Percentiles rank a stretch among this genome's conserved stretches.
phyloP scores from a whole-genome alignment of 2,329 filamentous ascomycete genomes.

The Nothophoma quercina region DNA sequence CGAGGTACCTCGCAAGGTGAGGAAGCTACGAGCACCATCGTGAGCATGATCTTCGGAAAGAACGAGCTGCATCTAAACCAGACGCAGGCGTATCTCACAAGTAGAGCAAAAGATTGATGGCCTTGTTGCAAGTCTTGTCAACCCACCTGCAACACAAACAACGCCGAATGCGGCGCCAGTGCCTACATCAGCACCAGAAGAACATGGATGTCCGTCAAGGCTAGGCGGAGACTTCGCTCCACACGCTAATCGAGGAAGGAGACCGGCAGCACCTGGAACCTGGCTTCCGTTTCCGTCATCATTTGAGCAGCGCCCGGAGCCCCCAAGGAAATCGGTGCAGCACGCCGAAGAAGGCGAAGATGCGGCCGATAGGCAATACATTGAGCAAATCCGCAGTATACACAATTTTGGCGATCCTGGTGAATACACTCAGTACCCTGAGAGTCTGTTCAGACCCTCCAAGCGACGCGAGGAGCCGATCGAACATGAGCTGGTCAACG shows the following conservation, averaged over 20 bases:
- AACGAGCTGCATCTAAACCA: background rate
- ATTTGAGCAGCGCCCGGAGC: constrained; percentile 27
- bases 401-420: constrained; percentile 32
- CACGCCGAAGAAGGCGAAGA: constrained; percentile 10
- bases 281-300: constrained; percentile 39
- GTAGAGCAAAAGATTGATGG: constrained; percentile 48
- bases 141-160: constrained; percentile 12
- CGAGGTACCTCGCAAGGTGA: constrained; percentile 37
- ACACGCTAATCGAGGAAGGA: constrained; percentile 2
- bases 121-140: constrained; percentile 41
- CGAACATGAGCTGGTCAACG: constrained; percentile 27
- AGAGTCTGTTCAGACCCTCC: constrained; percentile 24
- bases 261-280: constrained; percentile 30
- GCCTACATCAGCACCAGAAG: background rate
- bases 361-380: constrained; percentile 32
- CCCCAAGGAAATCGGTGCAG: constrained; percentile 2
- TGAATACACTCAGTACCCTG: constrained; percentile 19
- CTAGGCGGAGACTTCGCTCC: background rate
- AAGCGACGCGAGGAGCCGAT: constrained; percentile 32
- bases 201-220: background rate
- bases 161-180: background rate
- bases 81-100: constrained; percentile 42
- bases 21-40: constrained; percentile 43
- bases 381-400: constrained; percentile 36
- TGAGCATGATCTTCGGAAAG: constrained; percentile 23